Base-by-base conservation (phyloP, 2,329 filamentous ascomycete species). In the Fusarium sp. region DNA sequence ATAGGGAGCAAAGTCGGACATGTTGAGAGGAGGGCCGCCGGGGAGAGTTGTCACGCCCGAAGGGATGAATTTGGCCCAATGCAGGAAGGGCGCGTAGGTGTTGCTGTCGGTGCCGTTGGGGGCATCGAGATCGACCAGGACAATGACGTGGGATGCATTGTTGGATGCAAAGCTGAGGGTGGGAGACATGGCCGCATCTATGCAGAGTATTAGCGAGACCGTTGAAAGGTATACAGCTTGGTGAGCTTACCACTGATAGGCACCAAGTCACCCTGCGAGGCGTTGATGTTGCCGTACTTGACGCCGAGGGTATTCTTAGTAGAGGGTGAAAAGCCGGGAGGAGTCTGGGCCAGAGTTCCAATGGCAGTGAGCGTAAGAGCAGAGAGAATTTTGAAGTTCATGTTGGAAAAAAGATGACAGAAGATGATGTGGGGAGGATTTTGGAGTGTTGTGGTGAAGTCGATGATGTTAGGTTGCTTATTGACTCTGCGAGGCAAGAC, bases 1-100 rank as follows among this genome's bases (percentile, higher is more conserved):
- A 38, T 68, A 68, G 10, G 65, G 60, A 1, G 60, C 65, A 25
- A 50, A 64, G 81, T 73, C 32, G 78, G 73, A 71, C 82, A 82
- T 45, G 74, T 74, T 67, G 11, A 62, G 33, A n/a, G 47, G 33
- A 20, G 47, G 15, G 15, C 47, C 57, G 5, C 38, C 22, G 1
- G 37, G 15, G 32, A 63, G 61, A 6, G 6, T 43, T 2, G 30
- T n/a, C 5, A 43, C 17, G 0, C 33, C 47, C 1, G 33, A 63
- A 4, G 61, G 60, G 10, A 68, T 25, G 22, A 63, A 35, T 2
- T 40, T 33, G 6, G 56, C 6, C 65, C 65, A 68, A 20, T 68
- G 65, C 5, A 68, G 25, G n/a, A 68, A 56, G 6, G 65, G 60
- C 1, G 65, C 38, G 14, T n/a, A 58, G 25, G 47, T 25, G 52